phyloP scores from a whole-genome alignment of 2,329 filamentous ascomycete genomes.

The Sordariomycetes sp. region DNA sequence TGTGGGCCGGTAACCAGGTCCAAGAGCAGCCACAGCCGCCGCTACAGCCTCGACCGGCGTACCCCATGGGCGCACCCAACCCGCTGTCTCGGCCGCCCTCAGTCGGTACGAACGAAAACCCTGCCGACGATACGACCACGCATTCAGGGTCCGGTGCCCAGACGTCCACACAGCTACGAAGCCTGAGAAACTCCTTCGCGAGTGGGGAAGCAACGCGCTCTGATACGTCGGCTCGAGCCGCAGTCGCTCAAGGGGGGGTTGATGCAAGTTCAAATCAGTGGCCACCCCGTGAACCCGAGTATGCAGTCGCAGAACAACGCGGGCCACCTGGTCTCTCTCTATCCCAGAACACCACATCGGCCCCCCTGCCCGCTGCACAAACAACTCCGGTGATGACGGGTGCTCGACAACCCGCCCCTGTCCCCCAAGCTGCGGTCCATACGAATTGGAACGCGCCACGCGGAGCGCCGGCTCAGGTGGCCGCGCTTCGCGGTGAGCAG shows the following conservation, averaged over 20 bases:
- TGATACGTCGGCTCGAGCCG: constrained; percentile 23
- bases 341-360: constrained; percentile 61
- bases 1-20: neutral
- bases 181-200: neutral
- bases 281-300: neutral
- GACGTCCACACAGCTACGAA: neutral
- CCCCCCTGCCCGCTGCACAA: constrained; percentile 67
- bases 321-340: constrained; percentile 35
- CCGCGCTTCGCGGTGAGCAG: constrained; percentile 41
- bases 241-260: constrained; percentile 5
- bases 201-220: constrained; percentile 28
- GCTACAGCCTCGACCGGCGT: neutral
- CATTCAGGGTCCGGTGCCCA: neutral
- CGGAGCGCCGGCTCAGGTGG: constrained; percentile 38
- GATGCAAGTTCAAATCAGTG: neutral
- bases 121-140: neutral
- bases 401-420: constrained; percentile 8
- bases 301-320: constrained; percentile 12
- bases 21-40: neutral
- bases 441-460: constrained; percentile 7
- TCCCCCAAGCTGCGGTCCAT: constrained; percentile 9
- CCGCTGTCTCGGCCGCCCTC: neutral
- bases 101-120: neutral
- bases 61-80: neutral
- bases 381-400: constrained; percentile 44